Evolutionary conservation across 1,139 yeast species (phyloP).

Genomic region (Pichia sp.): DNA sequence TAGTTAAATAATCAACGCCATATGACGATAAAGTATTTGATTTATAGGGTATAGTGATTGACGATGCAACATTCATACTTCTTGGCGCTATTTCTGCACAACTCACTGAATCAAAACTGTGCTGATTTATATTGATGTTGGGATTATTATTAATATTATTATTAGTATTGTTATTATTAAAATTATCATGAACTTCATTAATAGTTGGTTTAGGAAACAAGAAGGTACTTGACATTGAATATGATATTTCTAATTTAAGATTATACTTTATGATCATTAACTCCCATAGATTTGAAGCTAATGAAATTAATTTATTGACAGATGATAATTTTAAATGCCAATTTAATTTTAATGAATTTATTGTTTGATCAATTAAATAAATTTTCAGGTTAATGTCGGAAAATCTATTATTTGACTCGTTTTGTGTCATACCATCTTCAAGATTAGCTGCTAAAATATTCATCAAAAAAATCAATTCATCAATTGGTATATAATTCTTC

Average conservation of each 20-base stretch:
- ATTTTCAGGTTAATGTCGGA: slow-evolving; percentile 22
- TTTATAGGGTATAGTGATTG: not conserved
- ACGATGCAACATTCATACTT: slow-evolving; percentile 27
- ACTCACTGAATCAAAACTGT: not conserved
- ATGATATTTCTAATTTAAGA: slow-evolving; percentile 17
- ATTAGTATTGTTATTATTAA: not conserved
- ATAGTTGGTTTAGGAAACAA: slow-evolving; percentile 13
- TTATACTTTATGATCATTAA: slow-evolving; percentile 19
- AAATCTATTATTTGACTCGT: not conserved
- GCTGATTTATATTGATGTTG: not conserved
- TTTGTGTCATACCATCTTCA: slow-evolving; percentile 31
- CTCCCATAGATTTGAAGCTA: slow-evolving; percentile 22
- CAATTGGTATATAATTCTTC: slow-evolving; percentile 52
- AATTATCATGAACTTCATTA: not conserved
- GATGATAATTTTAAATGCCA: slow-evolving; percentile 23
- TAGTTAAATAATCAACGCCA: not conserved
- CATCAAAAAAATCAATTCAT: slow-evolving; percentile 49
- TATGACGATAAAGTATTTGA: not conserved
- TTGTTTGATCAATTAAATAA: slow-evolving; percentile 19
- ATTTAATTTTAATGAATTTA: slow-evolving; percentile 17
- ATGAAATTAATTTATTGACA: slow-evolving; percentile 19
- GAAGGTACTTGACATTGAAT: slow-evolving; percentile 16
- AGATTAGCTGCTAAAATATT: slow-evolving; percentile 49
- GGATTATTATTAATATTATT: not conserved
- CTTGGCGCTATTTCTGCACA: slow-evolving; percentile 34